Base-by-base conservation (phyloP, 106 monocot species). In the Allium fistulosum region DNA sequence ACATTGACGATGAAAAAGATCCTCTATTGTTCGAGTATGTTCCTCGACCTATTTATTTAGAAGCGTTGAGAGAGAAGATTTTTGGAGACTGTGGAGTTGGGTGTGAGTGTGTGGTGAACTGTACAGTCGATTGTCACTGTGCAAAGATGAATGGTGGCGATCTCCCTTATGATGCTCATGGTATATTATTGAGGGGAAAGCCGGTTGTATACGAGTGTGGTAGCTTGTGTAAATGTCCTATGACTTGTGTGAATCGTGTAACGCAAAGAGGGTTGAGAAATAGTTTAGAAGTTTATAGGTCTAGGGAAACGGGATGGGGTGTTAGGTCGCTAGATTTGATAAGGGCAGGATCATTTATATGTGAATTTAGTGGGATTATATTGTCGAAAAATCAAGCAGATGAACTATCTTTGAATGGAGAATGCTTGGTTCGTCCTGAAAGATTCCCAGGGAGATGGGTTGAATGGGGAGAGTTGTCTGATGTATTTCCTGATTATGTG, bases 401-500 rank as follows among this genome's bases (percentile, higher is more conserved):
- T 37, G 37, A 72, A 48, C 51, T 84, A 27, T 56, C 82, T 11
- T 73, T 58, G 50, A 93, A 73, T 75, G 85, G 83, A 12, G 81
- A 75, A 48, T 76, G 84, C 67, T 69, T 99, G 61, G 87, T 99
- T 17, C 77, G 76, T 48, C 90, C 99, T n/a, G 72, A 68, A 48
- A 69, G 74, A 49, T 89, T 99, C 66, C 87, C 90, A 4, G 70
- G 72, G 51, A 80, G 93, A 69, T 99, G 99, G 93, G 71, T 65
- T 17, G 99, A 99, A 51, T 99, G 93, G 99, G 99, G 99, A 48
- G 93, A 99, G 37, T 73, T 99, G 49, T 87, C 90, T 28, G 81
- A 82, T 61, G 93, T 93, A 6, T 70, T 83, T 11, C 84, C 85
- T 4, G 79, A 80, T 48, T 83, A 81, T 74, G 14, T 52, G 12